phyloP scores from a whole-genome alignment of 495 filamentous ascomycete genomes.

The Rostrohypoxylon terebratum region DNA sequence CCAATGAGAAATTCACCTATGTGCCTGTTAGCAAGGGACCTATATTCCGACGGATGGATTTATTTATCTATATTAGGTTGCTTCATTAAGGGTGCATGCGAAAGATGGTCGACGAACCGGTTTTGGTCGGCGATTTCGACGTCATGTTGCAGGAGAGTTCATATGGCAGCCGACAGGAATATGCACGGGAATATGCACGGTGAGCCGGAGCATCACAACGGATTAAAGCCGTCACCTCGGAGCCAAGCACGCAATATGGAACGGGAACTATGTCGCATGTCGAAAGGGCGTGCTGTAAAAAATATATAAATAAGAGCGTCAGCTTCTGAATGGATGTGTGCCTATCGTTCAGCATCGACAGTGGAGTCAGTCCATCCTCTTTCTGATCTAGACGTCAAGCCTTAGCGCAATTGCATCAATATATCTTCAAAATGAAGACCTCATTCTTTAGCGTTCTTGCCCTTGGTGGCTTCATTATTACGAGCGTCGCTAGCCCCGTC shows the following conservation, averaged over 20 bases:
- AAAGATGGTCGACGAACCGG: not conserved
- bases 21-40: slow-evolving; percentile 8
- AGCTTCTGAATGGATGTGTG: not conserved
- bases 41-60: slow-evolving; percentile 17
- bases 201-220: not conserved
- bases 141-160: slow-evolving; percentile 16
- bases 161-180: slow-evolving; percentile 1
- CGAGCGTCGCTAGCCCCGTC: slow-evolving; percentile 52
- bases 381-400: not conserved
- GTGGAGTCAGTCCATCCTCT: slow-evolving; percentile 16
- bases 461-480: slow-evolving; percentile 49
- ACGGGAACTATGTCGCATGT: not conserved
- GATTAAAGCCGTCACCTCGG: not conserved
- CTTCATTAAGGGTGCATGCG: slow-evolving; percentile 21
- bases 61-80: slow-evolving; percentile 19
- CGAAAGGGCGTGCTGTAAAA: slow-evolving; percentile 1
- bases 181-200: no score
- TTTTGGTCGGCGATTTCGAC: slow-evolving; percentile 3
- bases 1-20: slow-evolving; percentile 21
- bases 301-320: slow-evolving; percentile 46
- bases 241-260: slow-evolving; percentile 27
- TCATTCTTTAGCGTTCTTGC: slow-evolving; percentile 51
- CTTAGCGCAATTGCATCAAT: slow-evolving; percentile 7
- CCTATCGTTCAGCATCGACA: slow-evolving; percentile 34
- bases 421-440: slow-evolving; percentile 54